Evolutionary conservation across 2,329 filamentous ascomycete species (phyloP), one percentile per base, ranked within the genome.

Genomic region (Diaporthe amygdali): DNA sequence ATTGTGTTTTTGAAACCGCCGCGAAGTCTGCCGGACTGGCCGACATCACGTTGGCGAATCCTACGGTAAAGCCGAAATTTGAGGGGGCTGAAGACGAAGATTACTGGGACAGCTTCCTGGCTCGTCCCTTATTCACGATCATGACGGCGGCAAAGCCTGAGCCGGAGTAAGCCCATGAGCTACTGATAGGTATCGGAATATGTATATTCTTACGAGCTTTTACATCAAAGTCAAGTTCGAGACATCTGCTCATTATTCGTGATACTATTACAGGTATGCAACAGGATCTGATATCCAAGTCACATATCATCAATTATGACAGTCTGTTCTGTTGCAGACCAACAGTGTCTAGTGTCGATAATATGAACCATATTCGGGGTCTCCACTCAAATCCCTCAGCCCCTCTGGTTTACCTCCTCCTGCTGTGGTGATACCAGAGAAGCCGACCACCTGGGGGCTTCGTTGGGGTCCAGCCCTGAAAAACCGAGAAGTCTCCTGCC

Each of bases 401-500:
- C 52, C 52, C 22, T 55, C 49, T 17, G 54, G 52, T 34, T n/a
- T 37, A 1, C 17, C 22, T 22, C 30, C 44, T 20, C 34, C 52
- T 0, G 22, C 22, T 14, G 27, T 12, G 14, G 44, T n/a, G n/a
- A 56, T 49, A 6, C 30, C 54, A 22, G 66, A 12, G 20, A 51
- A 68, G 5, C 52, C 52, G 1, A 68, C 52, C 2, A 68, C 7
- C 52, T 68, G 66, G 5, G 66, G 66, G 52, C 44, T 68, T 25
- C 66, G 52, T 51, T 54, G 52, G 52, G 66, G 66, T 46, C 66
- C 66, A 41, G 66, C 66, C 66, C 66, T 59, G 17, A 68, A 46
- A 30, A 56, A 46, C 3, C 51, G 39, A 14, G 66, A 68, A 10
- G 66, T 68, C n/a, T 68, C 66, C 44, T 68, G 66, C 8, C 66